phyloP scores from a whole-genome alignment of 306 rosid genomes.

The Malus sieversii region DNA sequence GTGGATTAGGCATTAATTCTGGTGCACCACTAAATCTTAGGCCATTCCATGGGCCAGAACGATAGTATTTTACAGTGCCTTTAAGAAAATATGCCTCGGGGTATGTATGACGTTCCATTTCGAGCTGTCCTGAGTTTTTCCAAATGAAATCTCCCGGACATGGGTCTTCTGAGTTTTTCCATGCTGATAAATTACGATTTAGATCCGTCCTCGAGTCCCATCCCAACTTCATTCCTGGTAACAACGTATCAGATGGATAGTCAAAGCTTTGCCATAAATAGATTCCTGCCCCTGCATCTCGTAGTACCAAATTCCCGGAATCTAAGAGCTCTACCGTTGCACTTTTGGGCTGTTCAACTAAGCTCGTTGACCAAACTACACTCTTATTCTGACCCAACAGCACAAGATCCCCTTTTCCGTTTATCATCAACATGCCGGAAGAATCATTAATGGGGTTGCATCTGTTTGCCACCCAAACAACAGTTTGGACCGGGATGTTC shows the following conservation, averaged over 20 bases:
- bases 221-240: constrained; percentile 56
- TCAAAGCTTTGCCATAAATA: constrained; percentile 62
- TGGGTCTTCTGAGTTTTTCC: constrained; percentile 45
- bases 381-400: constrained; percentile 11
- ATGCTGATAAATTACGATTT: constrained; percentile 23
- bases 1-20: constrained; percentile 14
- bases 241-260: constrained; percentile 46
- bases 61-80: constrained; percentile 21
- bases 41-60: constrained; percentile 50
- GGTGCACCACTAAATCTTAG: constrained; percentile 33
- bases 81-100: constrained; percentile 31
- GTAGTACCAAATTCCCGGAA: constrained; percentile 46
- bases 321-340: constrained; percentile 34
- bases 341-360: constrained; percentile 8
- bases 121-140: constrained; percentile 20
- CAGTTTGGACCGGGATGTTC: constrained; percentile 17
- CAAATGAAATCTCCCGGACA: constrained; percentile 42
- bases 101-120: constrained; percentile 5
- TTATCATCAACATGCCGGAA: constrained; percentile 28
- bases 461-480: constrained; percentile 66
- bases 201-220: constrained; percentile 38
- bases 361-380: constrained; percentile 30
- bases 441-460: constrained; percentile 29
- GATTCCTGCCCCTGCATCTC: constrained; percentile 13
- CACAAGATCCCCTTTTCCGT: constrained; percentile 6